phyloP scores from a whole-genome alignment of 23 red algal species.

The Cyanidiococcus yangmingshanensis region DNA sequence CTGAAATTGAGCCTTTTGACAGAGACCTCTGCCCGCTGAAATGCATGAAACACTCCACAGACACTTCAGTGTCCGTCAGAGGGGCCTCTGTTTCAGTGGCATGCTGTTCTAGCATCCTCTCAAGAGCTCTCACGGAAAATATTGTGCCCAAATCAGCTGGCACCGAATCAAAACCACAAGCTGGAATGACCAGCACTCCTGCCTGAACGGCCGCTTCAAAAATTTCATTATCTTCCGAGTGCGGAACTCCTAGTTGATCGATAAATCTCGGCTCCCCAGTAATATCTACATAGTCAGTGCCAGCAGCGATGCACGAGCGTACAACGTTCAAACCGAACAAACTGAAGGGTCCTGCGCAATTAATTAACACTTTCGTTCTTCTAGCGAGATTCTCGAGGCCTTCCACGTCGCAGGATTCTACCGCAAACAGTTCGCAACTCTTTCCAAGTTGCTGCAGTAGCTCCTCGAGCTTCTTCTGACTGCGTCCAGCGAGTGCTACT shows the following conservation, averaged over 20 bases:
- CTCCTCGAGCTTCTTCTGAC: slow-evolving; percentile 4
- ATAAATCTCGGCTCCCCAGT: slow-evolving; percentile 16
- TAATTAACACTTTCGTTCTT: slow-evolving; percentile 10
- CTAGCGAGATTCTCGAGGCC: not conserved
- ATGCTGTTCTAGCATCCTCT: not conserved
- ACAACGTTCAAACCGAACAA: slow-evolving; percentile 10
- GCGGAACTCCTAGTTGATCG: not conserved
- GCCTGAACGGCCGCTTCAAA: not conserved
- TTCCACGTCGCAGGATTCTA: not conserved
- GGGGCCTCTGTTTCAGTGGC: not conserved
- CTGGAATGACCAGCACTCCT: slow-evolving; percentile 14
- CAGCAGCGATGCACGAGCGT: not conserved
- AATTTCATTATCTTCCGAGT: not conserved
- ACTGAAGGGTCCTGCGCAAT: slow-evolving; percentile 13
- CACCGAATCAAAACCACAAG: slow-evolving; percentile 16
- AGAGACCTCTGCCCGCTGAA: not conserved
- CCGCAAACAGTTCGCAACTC: not conserved
- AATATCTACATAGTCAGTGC: slow-evolving; percentile 15
- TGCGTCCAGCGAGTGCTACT: slow-evolving; percentile 18
- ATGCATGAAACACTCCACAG: not conserved
- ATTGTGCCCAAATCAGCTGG: not conserved
- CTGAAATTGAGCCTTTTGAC: not conserved
- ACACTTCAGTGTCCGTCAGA: not conserved
- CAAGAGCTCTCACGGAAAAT: not conserved
- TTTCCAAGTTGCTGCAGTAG: not conserved